Evolutionary conservation across 345 rosid species (phyloP), one percentile per base, ranked within the genome.

Genomic region (Linum usitatissimum): DNA sequence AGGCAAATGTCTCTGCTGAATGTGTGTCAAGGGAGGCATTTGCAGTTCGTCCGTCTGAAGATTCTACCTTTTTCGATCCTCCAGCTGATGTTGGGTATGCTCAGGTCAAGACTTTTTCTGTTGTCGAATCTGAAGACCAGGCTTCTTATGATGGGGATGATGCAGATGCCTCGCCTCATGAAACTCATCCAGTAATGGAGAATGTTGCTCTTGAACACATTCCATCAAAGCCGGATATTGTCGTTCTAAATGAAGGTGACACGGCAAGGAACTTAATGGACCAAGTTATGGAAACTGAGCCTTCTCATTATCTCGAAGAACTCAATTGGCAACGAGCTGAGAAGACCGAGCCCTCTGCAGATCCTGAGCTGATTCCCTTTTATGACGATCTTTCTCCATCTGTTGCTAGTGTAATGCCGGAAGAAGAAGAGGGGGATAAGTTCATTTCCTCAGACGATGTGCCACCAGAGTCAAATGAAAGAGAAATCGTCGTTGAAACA

Each of bases 61-160:
- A 77, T 69, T 55, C 63, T 54, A 68, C 63, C 51, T 66, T 72
- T 57, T 67, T 34, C 6, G 69, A 77, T 76, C 59, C 73, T 54
- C 71, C 84, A 73, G 73, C 91, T 67, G 83, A 81, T 77, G 77
- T 84, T 45, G 85, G 76, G 45, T 92, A 90, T 73, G 68, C 76
- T 30, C 84, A 90, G 78, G 86, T 90, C 53, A 83, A 84, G 64
- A 45, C 82, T 71, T 69, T 68, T 71, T 84, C 96, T 39, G 91
- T 89, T 69, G 61, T 74, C 30, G 89, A 78, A 54, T 82, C 93
- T 21, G 85, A 78, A 68, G 69, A 73, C 34, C 59, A 64, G 60
- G 69, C 51, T 45, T 78, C 79, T 55, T 81, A 70, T 59, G 78
- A 74, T 9, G 63, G 30, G 28, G 68, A 68, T 60, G 73, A 71